Conservation (phyloP, 176 grass and related monocot species). For the Bothriochloa decipiens region DNA sequence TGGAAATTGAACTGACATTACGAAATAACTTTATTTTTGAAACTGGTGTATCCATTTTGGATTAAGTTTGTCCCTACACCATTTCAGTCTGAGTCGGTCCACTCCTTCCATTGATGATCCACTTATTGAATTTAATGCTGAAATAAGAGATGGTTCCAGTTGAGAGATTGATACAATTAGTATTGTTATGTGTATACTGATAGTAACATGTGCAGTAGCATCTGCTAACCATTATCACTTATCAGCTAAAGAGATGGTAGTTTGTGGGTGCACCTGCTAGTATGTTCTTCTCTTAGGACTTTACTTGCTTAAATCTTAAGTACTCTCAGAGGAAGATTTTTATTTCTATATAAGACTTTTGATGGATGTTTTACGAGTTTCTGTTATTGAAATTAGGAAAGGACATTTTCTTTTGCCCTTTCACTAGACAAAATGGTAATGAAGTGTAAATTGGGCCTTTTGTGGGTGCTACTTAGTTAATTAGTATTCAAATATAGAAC, state of each 20-base stretch:
- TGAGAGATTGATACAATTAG: neutral
- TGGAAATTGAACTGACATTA: neutral
- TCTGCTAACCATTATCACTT: neutral
- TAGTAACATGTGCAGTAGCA: neutral
- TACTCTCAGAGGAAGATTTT: slow-evolving; percentile 4
- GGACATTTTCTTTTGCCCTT: neutral
- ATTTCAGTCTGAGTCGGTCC: too few species aligned
- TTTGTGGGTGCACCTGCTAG: neutral
- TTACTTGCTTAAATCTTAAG: neutral
- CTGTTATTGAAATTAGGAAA: neutral
- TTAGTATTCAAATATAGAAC: neutral
- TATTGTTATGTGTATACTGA: neutral
- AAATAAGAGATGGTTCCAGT: neutral
- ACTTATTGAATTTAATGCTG: too few species aligned
- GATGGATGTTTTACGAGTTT: neutral
- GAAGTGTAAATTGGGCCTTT: slow-evolving; percentile 10
- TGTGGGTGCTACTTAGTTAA: slow-evolving; percentile 15
- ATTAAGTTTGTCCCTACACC: too few species aligned
- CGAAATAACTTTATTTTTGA: too few species aligned
- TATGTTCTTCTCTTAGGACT: neutral
- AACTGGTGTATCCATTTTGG: too few species aligned
- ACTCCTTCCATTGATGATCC: too few species aligned
- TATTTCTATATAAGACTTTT: neutral
- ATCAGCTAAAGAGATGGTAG: too few species aligned
- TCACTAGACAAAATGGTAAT: neutral